These are phyloP conservation scores for Aplosporella prunicola DNA, from an alignment of 2,329 filamentous ascomycete genomes.

Conservation along the genomic window DNA sequence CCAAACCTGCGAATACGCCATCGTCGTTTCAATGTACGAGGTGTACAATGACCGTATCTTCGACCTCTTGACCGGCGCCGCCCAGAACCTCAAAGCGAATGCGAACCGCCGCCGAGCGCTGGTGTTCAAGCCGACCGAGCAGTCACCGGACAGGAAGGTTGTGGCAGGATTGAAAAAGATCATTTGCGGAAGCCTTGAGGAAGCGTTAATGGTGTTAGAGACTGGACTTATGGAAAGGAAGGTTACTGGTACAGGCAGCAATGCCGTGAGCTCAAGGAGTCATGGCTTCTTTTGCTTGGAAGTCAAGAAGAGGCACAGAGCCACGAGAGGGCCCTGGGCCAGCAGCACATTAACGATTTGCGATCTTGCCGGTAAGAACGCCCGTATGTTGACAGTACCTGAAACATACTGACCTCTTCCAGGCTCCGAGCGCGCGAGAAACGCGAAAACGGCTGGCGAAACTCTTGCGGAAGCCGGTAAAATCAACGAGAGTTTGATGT, in stretches of 20 bases:
- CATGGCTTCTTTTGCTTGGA: slow-evolving; percentile 96
- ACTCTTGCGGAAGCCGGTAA: slow-evolving; percentile 93
- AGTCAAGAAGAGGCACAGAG: slow-evolving; percentile 67
- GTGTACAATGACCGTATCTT: slow-evolving; percentile 98
- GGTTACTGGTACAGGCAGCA: slow-evolving; percentile 84
- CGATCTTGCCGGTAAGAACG: slow-evolving; percentile 65
- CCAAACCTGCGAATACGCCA: slow-evolving; percentile 65
- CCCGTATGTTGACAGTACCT: slow-evolving; percentile 3
- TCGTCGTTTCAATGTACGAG: slow-evolving; percentile 96
- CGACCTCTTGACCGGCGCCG: slow-evolving; percentile 65
- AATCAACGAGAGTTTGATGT: slow-evolving; percentile 98
- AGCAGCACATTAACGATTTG: slow-evolving; percentile 78
- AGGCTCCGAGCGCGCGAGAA: slow-evolving; percentile 79
- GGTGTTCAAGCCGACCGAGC: slow-evolving; percentile 85
- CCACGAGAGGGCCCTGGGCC: slow-evolving; percentile 55
- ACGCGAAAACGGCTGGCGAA: slow-evolving; percentile 86
- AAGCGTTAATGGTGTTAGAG: slow-evolving; percentile 83
- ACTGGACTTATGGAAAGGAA: slow-evolving; percentile 78
- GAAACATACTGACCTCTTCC: neutral
- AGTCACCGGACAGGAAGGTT: slow-evolving; percentile 82
- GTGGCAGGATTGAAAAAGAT: slow-evolving; percentile 88
- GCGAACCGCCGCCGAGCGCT: slow-evolving; percentile 61
- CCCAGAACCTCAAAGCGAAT: slow-evolving; percentile 44
- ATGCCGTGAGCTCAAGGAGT: slow-evolving; percentile 82
- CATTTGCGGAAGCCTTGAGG: slow-evolving; percentile 69